Percentiles rank a stretch among this genome's conserved stretches.
Evolutionary conservation across 257 asterid species (phyloP).

Genomic region (Vinca minor): DNA sequence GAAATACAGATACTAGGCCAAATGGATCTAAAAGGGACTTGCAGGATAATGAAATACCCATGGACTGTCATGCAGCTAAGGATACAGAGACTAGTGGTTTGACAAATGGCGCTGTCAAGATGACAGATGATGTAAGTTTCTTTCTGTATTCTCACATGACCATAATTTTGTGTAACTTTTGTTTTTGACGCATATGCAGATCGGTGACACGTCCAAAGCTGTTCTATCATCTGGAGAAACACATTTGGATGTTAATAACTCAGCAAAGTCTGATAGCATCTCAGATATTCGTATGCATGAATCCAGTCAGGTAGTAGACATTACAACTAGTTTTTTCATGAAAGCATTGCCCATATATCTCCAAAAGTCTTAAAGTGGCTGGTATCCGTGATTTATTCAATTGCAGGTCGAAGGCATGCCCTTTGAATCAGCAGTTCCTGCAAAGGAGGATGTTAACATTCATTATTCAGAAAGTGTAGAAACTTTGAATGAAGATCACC

Average conservation of each 20-base stretch:
- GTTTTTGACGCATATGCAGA: constrained; percentile 21
- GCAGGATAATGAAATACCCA: background rate
- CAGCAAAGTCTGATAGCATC: constrained; percentile 9
- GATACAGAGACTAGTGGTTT: constrained; percentile 6
- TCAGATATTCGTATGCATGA: constrained; percentile 1
- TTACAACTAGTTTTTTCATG: constrained; percentile 6
- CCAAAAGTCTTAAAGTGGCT: background rate
- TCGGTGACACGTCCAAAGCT: constrained; percentile 6
- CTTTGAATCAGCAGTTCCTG: constrained; percentile 8
- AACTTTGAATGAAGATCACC: constrained; percentile 28
- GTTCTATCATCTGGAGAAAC: constrained; percentile 15
- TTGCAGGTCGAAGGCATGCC: constrained; percentile 23
- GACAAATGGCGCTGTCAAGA: constrained; percentile 4
- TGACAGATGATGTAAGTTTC: constrained; percentile 16
- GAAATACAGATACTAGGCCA: constrained; percentile 20
- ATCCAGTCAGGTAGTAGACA: constrained; percentile 15
- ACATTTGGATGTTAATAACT: constrained; percentile 11
- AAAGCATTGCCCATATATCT: constrained; percentile 4
- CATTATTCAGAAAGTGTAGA: constrained; percentile 21
- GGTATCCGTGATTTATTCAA: constrained; percentile 6
- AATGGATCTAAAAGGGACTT: constrained; percentile 19
- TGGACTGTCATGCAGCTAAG: background rate
- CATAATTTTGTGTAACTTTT: constrained; percentile 3
- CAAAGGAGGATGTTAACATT: constrained; percentile 20
- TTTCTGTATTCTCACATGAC: background rate